Conservation (phyloP, 2,329 filamentous ascomycete species). For the Tolypocladium cylindrosporum region DNA sequence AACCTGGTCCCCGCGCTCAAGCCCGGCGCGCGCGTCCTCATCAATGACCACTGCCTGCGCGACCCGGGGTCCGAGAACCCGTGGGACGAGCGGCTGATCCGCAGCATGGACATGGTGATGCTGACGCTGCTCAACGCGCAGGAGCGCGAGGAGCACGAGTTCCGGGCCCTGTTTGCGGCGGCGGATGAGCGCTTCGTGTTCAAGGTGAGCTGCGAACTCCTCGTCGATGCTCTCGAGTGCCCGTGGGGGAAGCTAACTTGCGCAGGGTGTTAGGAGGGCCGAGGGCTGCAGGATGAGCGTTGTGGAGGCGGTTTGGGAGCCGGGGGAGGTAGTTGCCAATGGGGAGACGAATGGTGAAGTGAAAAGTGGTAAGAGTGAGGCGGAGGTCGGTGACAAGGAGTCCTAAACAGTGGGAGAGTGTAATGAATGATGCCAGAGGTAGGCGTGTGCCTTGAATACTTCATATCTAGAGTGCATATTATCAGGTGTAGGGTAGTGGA, state of each 20-base stretch:
- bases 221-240: too few relatives aligned
- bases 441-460: neutral
- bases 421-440: neutral
- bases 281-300: constrained; percentile 36
- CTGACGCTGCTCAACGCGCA: constrained; percentile 39
- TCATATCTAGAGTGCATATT: neutral
- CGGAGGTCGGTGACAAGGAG: neutral
- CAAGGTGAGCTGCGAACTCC: constrained; percentile 15
- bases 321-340: constrained; percentile 5
- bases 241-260: too few relatives aligned
- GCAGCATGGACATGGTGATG: constrained; percentile 43
- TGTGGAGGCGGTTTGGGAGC: constrained; percentile 37
- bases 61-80: constrained; percentile 26
- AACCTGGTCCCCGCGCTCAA: constrained; percentile 45
- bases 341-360: neutral
- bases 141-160: constrained; percentile 37
- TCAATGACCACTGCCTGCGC: constrained; percentile 34
- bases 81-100: constrained; percentile 37
- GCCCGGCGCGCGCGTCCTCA: constrained; percentile 37
- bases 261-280: constrained; percentile 28
- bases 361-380: neutral
- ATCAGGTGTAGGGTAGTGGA: neutral
- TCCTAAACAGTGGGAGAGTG: neutral
- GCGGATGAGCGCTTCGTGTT: constrained; percentile 34
- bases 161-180: constrained; percentile 30